Conservation (phyloP, 2,329 filamentous ascomycete genomes). For the Torrubiella hemipterigena region DNA sequence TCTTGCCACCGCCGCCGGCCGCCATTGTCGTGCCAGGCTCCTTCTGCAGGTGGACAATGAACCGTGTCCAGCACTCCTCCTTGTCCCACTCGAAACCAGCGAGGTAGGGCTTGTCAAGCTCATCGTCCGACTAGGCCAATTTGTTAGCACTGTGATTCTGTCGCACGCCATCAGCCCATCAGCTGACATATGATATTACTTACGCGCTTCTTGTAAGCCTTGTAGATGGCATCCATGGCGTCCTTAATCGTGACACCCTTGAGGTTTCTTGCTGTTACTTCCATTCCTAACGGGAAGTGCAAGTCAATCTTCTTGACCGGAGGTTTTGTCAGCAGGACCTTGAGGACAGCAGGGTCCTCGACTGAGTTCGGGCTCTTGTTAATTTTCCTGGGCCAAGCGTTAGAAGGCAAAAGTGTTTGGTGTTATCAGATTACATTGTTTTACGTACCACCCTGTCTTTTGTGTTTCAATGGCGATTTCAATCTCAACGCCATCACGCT, state of each 20-base stretch:
- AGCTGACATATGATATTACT: too few species aligned
- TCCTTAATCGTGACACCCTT: slow-evolving; percentile 97
- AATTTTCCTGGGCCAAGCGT: slow-evolving; percentile 58
- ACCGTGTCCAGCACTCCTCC: slow-evolving; percentile 77
- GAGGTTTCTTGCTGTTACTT: slow-evolving; percentile 80
- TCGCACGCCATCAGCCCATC: too few species aligned
- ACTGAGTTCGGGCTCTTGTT: slow-evolving; percentile 71
- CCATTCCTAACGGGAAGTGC: slow-evolving; percentile 76
- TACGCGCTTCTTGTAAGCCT: slow-evolving; percentile 94
- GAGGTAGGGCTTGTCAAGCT: slow-evolving; percentile 77
- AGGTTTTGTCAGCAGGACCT: slow-evolving; percentile 67
- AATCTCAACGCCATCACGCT: slow-evolving; percentile 60
- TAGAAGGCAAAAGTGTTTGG: slow-evolving; percentile 1
- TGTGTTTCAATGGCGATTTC: slow-evolving; percentile 73
- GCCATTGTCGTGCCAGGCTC: slow-evolving; percentile 42
- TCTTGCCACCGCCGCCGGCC: slow-evolving; percentile 35
- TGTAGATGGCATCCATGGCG: slow-evolving; percentile 88
- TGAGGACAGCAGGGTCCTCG: slow-evolving; percentile 76
- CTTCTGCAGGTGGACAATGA: slow-evolving; percentile 77
- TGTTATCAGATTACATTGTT: neutral
- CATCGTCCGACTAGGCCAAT: slow-evolving; percentile 69
- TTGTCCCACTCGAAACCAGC: slow-evolving; percentile 95
- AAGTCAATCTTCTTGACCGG: slow-evolving; percentile 91
- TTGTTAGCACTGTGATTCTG: too few species aligned
- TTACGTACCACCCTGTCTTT: slow-evolving; percentile 73